phyloP scores from a whole-genome alignment of 768 basidiomycete genomes.

The Cyclocybe cylindracea region DNA sequence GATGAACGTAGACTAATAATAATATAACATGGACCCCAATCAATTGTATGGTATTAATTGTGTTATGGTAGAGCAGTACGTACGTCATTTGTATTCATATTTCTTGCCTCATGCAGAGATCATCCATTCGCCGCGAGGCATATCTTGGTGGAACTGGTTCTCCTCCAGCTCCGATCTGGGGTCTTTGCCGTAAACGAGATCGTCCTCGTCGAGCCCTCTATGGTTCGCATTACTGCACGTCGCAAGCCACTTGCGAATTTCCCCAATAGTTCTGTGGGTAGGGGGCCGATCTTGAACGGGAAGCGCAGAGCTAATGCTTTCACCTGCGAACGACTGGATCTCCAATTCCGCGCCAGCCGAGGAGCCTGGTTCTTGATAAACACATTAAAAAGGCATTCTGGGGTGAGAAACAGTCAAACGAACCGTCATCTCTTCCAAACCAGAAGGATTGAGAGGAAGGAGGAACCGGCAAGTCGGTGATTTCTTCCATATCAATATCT shows the following conservation, averaged over 20 bases:
- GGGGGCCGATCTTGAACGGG: constrained; percentile 8
- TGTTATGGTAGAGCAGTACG: constrained; percentile 7
- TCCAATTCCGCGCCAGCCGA: constrained; percentile 15
- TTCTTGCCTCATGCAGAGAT: constrained; percentile 6
- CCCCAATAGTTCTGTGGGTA: constrained; percentile 1
- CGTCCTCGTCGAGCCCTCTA: constrained; percentile 18
- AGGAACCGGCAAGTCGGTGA: constrained; percentile 4
- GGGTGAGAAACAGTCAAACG: background rate
- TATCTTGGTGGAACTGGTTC: constrained; percentile 1
- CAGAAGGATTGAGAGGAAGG: constrained; percentile 9
- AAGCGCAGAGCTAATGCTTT: constrained; percentile 7
- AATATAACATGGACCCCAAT: background rate
- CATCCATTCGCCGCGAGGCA: constrained; percentile 23
- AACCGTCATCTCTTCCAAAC: constrained; percentile 11
- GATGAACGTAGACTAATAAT: constrained; percentile 11
- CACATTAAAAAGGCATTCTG: background rate
- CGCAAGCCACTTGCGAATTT: constrained; percentile 16
- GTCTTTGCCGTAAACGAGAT: constrained; percentile 9
- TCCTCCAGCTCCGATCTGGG: constrained; percentile 10
- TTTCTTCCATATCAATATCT: constrained; percentile 11
- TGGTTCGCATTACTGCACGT: constrained; percentile 13
- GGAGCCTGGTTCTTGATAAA: constrained; percentile 10
- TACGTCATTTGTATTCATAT: background rate
- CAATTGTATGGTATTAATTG: constrained; percentile 1
- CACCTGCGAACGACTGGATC: constrained; percentile 13